phyloP scores from a whole-genome alignment of 2,329 filamentous ascomycete species.

The Cercospora sp. region DNA sequence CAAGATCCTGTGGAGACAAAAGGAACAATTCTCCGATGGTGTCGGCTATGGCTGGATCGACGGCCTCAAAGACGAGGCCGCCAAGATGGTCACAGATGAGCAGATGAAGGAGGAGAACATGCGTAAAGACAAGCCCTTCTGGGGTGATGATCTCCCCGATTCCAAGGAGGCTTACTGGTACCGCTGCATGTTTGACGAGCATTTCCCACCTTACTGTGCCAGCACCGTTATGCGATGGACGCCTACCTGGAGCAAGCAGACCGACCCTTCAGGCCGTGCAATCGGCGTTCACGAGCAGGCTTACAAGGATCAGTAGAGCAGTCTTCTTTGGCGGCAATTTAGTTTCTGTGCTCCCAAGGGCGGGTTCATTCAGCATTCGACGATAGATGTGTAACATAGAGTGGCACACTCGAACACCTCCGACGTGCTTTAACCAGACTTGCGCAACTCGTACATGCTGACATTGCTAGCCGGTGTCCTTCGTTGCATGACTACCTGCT shows the following conservation, averaged over 20 bases:
- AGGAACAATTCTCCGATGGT: conserved; percentile 98
- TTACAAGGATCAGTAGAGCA: conserved; percentile 33
- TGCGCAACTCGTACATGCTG: background rate
- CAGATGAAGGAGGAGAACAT: conserved; percentile 64
- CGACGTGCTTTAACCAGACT: no score
- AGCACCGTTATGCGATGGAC: conserved; percentile 95
- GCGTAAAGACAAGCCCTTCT: conserved; percentile 94
- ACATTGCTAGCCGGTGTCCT: background rate
- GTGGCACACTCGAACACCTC: background rate
- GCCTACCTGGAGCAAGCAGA: conserved; percentile 95
- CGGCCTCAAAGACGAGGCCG: conserved; percentile 90
- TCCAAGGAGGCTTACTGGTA: conserved; percentile 99
- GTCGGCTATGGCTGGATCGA: conserved; percentile 99
- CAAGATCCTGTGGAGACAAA: conserved; percentile 95
- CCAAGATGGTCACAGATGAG: conserved; percentile 87
- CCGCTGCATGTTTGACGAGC: conserved; percentile 96
- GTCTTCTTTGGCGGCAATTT: background rate
- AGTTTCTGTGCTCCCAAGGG: background rate
- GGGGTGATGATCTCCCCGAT: conserved; percentile 89
- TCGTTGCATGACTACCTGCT: background rate
- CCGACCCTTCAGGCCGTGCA: conserved; percentile 81
- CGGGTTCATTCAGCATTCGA: background rate
- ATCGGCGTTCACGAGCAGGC: conserved; percentile 40
- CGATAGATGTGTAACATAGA: conserved; percentile 1
- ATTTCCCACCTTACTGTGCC: conserved; percentile 90